Conservation (phyloP, 306 rosid genomes). For the Acacia melanoxylon region DNA sequence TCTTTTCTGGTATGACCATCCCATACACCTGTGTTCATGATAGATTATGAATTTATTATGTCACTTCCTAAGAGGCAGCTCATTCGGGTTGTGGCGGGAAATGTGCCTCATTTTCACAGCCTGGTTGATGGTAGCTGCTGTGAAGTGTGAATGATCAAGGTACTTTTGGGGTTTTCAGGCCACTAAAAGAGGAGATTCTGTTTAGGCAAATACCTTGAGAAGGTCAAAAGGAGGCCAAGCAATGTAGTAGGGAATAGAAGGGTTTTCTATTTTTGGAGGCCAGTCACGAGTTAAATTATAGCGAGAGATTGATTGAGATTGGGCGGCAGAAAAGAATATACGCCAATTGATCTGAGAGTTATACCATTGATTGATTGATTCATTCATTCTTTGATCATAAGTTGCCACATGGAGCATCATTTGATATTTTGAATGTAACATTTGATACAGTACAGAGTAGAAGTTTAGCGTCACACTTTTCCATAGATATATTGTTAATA, state of each 20-base stretch:
- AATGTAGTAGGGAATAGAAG: slow-evolving; percentile 32
- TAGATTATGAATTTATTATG: slow-evolving; percentile 25
- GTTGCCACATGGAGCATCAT: slow-evolving; percentile 34
- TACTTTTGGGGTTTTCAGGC: slow-evolving; percentile 30
- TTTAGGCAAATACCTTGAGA: slow-evolving; percentile 37
- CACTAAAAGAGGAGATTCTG: slow-evolving; percentile 33
- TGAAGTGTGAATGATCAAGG: slow-evolving; percentile 38
- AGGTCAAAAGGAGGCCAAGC: slow-evolving; percentile 29
- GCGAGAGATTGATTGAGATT: slow-evolving; percentile 36
- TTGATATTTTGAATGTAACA: slow-evolving; percentile 40
- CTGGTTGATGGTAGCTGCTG: slow-evolving; percentile 38
- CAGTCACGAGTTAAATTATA: slow-evolving; percentile 39
- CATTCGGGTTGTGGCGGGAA: slow-evolving; percentile 29
- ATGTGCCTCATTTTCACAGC: slow-evolving; percentile 37
- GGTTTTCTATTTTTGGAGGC: slow-evolving; percentile 40
- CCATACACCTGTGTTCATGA: slow-evolving; percentile 20
- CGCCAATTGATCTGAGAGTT: slow-evolving; percentile 35
- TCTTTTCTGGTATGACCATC: slow-evolving; percentile 19
- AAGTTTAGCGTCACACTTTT: slow-evolving; percentile 32
- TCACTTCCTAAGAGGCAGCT: slow-evolving; percentile 43
- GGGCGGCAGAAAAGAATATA: slow-evolving; percentile 27
- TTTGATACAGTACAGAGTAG: slow-evolving; percentile 33
- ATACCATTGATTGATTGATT: slow-evolving; percentile 28
- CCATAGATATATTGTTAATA: slow-evolving; percentile 27
- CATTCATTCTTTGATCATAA: slow-evolving; percentile 46